Conservation (phyloP, 495 filamentous ascomycete genomes). For the Jackrogersella minutella region DNA sequence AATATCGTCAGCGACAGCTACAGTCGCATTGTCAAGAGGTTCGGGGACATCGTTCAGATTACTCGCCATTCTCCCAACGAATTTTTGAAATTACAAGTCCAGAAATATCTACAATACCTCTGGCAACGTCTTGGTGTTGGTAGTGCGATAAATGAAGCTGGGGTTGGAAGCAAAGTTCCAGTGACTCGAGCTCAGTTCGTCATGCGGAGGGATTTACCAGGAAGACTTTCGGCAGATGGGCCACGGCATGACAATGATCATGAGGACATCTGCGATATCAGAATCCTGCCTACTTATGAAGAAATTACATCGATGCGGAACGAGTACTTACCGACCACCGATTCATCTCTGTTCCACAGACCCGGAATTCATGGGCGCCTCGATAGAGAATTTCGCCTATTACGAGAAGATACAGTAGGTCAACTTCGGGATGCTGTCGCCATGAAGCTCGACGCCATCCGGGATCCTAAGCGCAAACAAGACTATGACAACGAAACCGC, state of each 20-base stretch:
- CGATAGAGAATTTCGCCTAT: slow-evolving; percentile 74
- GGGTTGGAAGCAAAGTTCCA: background rate
- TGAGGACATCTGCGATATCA: slow-evolving; percentile 64
- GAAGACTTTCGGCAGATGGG: slow-evolving; percentile 59
- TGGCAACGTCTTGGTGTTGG: slow-evolving; percentile 41
- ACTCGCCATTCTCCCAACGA: slow-evolving; percentile 27
- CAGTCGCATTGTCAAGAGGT: slow-evolving; percentile 11
- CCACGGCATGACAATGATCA: slow-evolving; percentile 74
- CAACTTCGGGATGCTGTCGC: slow-evolving; percentile 66
- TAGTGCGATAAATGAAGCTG: slow-evolving; percentile 17
- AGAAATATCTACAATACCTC: slow-evolving; percentile 43
- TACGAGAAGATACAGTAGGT: slow-evolving; percentile 71
- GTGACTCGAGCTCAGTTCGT: slow-evolving; percentile 47
- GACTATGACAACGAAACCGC: slow-evolving; percentile 28
- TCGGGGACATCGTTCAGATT: slow-evolving; percentile 12
- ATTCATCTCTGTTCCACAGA: slow-evolving; percentile 62
- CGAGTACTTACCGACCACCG: slow-evolving; percentile 68
- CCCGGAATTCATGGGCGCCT: slow-evolving; percentile 66
- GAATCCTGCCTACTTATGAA: slow-evolving; percentile 67
- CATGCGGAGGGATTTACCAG: slow-evolving; percentile 59
- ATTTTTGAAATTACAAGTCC: slow-evolving; percentile 43
- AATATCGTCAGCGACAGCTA: slow-evolving; percentile 46
- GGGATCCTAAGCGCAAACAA: background rate
- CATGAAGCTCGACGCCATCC: slow-evolving; percentile 46
- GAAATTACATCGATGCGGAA: slow-evolving; percentile 62